A percentile compares a stretch with the other conserved stretches of the same genome.
Evolutionary conservation across 345 rosid genomes (phyloP).

Genomic region (Cardamine occulta): DNA sequence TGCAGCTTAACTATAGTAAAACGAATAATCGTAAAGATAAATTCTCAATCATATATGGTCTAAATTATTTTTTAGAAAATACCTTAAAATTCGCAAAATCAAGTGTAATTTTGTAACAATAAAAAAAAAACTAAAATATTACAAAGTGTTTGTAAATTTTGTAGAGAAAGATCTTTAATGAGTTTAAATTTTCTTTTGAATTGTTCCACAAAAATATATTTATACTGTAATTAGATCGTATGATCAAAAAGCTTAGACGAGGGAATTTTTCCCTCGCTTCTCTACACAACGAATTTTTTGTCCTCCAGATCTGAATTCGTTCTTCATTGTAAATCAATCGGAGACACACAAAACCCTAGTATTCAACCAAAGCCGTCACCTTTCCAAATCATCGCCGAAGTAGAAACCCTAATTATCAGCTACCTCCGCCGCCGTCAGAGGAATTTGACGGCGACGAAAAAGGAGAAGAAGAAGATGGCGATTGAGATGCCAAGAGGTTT

Average conservation of each 20-base stretch:
- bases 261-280: conserved; percentile 31
- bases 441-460: conserved; percentile 8
- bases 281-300: not conserved
- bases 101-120: too few species aligned
- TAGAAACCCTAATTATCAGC: not conserved
- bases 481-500: conserved; percentile 88
- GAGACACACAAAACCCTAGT: not conserved
- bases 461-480: conserved; percentile 46
- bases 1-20: not conserved
- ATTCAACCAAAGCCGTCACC: not conserved
- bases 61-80: not conserved
- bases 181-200: too few species aligned
- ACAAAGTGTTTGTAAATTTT: not conserved
- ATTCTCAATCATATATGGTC: not conserved
- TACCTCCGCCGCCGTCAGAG: not conserved
- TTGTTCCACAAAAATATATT: not conserved
- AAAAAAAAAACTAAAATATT: too few species aligned
- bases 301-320: not conserved
- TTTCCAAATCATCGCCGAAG: not conserved
- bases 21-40: not conserved
- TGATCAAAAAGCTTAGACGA: not conserved
- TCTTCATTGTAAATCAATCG: not conserved
- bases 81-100: not conserved
- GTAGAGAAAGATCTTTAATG: too few species aligned
- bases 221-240: not conserved